These are phyloP conservation scores for Casaregolazyma suthepensis DNA, from an alignment of 1,139 yeast genomes.

Conservation along the genomic window DNA sequence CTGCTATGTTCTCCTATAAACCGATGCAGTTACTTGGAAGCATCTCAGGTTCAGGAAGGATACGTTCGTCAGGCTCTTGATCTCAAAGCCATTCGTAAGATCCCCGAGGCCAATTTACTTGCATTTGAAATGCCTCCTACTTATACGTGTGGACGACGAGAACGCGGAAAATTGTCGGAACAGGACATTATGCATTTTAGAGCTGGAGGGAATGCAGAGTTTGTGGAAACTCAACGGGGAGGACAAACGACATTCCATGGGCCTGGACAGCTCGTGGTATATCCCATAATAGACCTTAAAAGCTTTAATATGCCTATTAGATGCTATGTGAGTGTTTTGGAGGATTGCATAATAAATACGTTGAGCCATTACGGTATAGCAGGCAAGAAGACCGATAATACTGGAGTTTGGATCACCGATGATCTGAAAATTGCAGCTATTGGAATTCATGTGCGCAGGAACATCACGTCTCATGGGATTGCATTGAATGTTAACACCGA, in stretches of 20 bases:
- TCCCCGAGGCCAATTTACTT: constrained; percentile 42
- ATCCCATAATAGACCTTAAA: constrained; percentile 70
- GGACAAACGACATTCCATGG: constrained; percentile 98
- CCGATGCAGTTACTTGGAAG: constrained; percentile 41
- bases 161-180: constrained; percentile 42
- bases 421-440: constrained; percentile 75
- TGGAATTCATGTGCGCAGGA: constrained; percentile 80
- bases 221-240: constrained; percentile 80
- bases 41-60: constrained; percentile 55
- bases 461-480: constrained; percentile 84
- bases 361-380: constrained; percentile 42
- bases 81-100: constrained; percentile 37
- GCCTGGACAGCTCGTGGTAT: constrained; percentile 86
- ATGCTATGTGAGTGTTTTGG: constrained; percentile 70
- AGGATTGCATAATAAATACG: constrained; percentile 54
- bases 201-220: constrained; percentile 40
- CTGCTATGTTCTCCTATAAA: constrained; percentile 2
- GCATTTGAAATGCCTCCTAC: constrained; percentile 78
- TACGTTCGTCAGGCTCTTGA: constrained; percentile 59
- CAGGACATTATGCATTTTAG: constrained; percentile 29
- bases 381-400: constrained; percentile 56
- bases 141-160: constrained; percentile 85
- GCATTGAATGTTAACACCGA: constrained; percentile 77
- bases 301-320: constrained; percentile 58
- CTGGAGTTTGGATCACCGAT: constrained; percentile 74